phyloP scores from a whole-genome alignment of 139 green algal species.

The Gonium pectorale region DNA sequence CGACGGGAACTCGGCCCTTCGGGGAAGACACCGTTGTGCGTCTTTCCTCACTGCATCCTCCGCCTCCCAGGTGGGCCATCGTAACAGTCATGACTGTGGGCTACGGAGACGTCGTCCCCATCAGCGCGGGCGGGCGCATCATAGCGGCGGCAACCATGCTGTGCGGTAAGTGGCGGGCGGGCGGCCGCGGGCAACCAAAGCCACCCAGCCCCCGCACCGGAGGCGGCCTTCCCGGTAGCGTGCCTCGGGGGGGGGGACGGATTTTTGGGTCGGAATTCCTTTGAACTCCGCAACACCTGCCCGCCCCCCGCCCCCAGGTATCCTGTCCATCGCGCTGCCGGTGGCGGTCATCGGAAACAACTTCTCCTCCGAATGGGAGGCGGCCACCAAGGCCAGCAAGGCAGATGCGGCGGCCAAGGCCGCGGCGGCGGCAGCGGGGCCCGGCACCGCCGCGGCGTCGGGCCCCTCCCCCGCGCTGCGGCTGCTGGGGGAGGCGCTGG shows the following conservation, averaged over 20 bases:
- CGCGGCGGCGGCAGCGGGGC: neutral
- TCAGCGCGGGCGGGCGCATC: slow-evolving; percentile 44
- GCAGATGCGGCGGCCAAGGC: neutral
- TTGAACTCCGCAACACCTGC: too few species aligned
- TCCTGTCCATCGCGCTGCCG: slow-evolving; percentile 55
- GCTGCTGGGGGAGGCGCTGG: neutral
- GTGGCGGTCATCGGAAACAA: slow-evolving; percentile 58
- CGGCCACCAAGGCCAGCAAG: neutral
- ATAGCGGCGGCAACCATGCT: slow-evolving; percentile 52
- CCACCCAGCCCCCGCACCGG: too few species aligned
- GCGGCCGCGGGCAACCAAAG: neutral
- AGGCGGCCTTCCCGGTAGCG: too few species aligned
- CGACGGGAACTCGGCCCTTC: too few species aligned
- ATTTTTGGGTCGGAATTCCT: too few species aligned
- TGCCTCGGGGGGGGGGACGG: too few species aligned
- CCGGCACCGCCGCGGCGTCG: neutral
- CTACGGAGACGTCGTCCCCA: slow-evolving; percentile 56
- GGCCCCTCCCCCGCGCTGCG: neutral
- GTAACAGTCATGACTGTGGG: slow-evolving; percentile 64
- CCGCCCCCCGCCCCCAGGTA: neutral
- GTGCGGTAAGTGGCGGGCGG: neutral
- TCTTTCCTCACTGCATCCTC: too few species aligned
- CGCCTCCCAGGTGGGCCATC: slow-evolving; percentile 53
- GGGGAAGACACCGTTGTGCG: too few species aligned
- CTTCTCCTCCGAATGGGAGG: slow-evolving; percentile 53